Evolutionary conservation across 495 filamentous ascomycete species (phyloP).

Genomic region (Trichoderma gamsii): DNA sequence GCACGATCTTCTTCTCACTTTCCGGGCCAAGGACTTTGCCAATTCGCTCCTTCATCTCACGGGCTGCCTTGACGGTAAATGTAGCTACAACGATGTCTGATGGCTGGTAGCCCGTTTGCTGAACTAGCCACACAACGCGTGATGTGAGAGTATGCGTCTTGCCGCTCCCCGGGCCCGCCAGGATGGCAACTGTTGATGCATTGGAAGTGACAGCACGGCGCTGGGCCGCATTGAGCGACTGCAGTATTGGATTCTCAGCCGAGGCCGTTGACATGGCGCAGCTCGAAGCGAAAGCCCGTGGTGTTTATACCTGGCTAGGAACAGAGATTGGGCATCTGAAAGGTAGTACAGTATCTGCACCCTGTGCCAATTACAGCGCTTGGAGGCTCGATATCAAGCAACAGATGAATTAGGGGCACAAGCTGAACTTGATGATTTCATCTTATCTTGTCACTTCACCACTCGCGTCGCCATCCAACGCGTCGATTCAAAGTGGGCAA

Average conservation of each 20-base stretch:
- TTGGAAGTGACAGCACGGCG: conserved; percentile 75
- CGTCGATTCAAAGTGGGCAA: neutral
- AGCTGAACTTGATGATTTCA: neutral
- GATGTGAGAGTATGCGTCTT: conserved; percentile 97
- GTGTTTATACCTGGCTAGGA: neutral
- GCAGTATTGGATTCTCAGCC: conserved; percentile 33
- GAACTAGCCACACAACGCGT: conserved; percentile 88
- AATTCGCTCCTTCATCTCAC: conserved; percentile 91
- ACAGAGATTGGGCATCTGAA: neutral
- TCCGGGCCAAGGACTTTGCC: conserved; percentile 70
- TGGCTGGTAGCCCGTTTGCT: conserved; percentile 68
- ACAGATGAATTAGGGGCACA: no score
- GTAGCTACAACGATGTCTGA: conserved; percentile 95
- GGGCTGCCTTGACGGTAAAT: conserved; percentile 94
- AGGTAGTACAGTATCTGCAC: neutral
- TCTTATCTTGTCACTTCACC: neutral
- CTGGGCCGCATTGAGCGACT: conserved; percentile 80
- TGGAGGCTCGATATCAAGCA: neutral
- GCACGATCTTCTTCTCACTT: conserved; percentile 67
- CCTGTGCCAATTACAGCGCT: neutral
- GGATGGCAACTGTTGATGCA: conserved; percentile 76
- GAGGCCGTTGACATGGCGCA: conserved; percentile 15
- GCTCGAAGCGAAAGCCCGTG: neutral
- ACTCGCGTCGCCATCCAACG: neutral
- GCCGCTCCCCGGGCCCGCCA: conserved; percentile 76